Evolutionary conservation across 345 rosid genomes (phyloP).

Genomic region (Erysimum cheiranthoides): DNA sequence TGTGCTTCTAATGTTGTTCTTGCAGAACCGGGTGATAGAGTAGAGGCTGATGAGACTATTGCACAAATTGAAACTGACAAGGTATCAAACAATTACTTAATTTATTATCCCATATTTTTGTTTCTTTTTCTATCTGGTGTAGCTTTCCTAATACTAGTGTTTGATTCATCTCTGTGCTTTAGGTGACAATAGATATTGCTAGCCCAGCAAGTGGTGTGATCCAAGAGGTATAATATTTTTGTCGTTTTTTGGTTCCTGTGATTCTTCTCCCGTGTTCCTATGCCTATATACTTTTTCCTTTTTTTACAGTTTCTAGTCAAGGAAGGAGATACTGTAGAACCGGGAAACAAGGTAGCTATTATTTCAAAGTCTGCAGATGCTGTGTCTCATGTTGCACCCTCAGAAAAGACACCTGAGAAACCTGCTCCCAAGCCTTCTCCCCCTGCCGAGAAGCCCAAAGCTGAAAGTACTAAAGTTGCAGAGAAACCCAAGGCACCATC

Average conservation of each 20-base stretch:
- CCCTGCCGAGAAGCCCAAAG: constrained; percentile 59
- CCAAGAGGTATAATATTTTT: constrained; percentile 58
- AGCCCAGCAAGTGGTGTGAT: constrained; percentile 90
- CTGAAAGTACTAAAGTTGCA: constrained; percentile 51
- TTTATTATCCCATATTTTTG: neutral
- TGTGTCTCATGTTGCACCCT: constrained; percentile 77
- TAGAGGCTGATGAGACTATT: constrained; percentile 84
- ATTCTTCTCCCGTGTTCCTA: neutral
- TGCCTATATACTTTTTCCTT: neutral
- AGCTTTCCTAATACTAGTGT: constrained; percentile 29
- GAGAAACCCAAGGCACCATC: constrained; percentile 64
- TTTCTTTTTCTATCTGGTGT: neutral
- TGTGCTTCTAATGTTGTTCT: constrained; percentile 1
- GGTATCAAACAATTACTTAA: constrained; percentile 49
- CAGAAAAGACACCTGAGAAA: constrained; percentile 60
- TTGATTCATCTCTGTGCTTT: constrained; percentile 26
- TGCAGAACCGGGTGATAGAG: constrained; percentile 94
- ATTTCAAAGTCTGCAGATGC: constrained; percentile 90
- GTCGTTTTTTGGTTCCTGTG: constrained; percentile 14
- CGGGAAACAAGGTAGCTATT: constrained; percentile 82
- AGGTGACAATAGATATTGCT: constrained; percentile 87
- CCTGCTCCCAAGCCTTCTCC: constrained; percentile 64
- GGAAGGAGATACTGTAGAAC: constrained; percentile 98
- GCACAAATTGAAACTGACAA: constrained; percentile 99
- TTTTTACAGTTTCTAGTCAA: constrained; percentile 71